Percentiles rank a stretch among this genome's conserved stretches.
Conservation (phyloP, 108 stramenopile species). For the Cyclostephanos tholiformis region DNA sequence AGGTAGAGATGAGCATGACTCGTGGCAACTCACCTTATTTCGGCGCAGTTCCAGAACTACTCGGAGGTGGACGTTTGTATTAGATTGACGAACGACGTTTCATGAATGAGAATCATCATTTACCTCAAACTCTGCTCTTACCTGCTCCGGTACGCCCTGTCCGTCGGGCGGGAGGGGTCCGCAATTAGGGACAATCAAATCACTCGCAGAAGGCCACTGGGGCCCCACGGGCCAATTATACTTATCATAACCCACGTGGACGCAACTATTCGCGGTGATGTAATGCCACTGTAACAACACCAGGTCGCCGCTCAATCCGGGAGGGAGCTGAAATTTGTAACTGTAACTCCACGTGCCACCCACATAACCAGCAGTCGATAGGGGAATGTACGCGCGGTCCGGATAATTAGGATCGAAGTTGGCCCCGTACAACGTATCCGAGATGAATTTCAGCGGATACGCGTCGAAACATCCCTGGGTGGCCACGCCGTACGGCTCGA, state of each 20-base stretch:
- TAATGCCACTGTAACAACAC: constrained; percentile 76
- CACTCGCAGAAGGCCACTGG: constrained; percentile 4
- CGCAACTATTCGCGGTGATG: constrained; percentile 65
- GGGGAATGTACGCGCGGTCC: constrained; percentile 55
- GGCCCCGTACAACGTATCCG: constrained; percentile 40
- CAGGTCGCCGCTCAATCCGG: constrained; percentile 25
- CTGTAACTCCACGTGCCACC: background rate
- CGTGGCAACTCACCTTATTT: constrained; percentile 10
- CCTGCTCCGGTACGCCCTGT: constrained; percentile 34
- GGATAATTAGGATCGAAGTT: constrained; percentile 43
- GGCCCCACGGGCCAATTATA: constrained; percentile 38
- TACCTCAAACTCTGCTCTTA: constrained; percentile 8
- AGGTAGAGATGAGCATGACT: too few relatives aligned
- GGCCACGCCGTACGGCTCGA: constrained; percentile 25
- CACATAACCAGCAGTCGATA: too few relatives aligned
- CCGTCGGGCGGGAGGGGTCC: constrained; percentile 28
- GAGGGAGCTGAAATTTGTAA: constrained; percentile 12
- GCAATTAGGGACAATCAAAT: constrained; percentile 15
- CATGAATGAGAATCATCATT: background rate
- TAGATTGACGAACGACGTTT: background rate
- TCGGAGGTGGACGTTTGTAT: background rate
- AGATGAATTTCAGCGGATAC: constrained; percentile 47
- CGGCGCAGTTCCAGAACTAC: constrained; percentile 37
- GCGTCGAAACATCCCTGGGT: constrained; percentile 57
- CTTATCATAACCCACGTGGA: constrained; percentile 35